Evolutionary conservation across 257 asterid species (phyloP), one percentile per base, ranked within the genome.

Genomic region (Jaltomata sinuosa): DNA sequence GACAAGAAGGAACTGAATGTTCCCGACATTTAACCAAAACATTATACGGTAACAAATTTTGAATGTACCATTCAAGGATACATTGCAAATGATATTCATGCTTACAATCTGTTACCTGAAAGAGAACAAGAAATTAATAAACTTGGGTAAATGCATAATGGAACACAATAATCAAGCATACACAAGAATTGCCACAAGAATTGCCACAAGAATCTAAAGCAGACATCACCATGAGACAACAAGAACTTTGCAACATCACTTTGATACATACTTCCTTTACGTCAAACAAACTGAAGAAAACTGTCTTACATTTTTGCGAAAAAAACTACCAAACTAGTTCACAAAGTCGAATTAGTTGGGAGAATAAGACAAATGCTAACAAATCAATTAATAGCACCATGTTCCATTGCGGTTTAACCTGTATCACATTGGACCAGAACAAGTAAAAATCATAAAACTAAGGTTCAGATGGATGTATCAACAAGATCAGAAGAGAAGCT

Each of bases 11-110:
- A 69, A 71, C 53, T 29, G 80, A 62, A 22, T 52, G 42, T 59
- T 53, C 62, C 84, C 25, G 2, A 72, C 52, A 38, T 78, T 67
- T 31, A 64, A 61, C 71, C 59, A 82, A 36, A 50, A 69, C 21
- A 61, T 40, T 34, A 71, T 49, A 76, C 64, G 57, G 74, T 80
- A 25, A 54, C 38, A 49, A 81, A 55, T 29, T 42, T 61, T 29
- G 38, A 78, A 81, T 89, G 10, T 86, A 93, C 96, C 97, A 93
- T 84, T 92, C 97, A 86, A 92, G 91, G 84, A 93, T 92, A 82
- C 97, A 93, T 65, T 93, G 97, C 84, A 93, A 86, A 89, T 93
- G 97, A 90, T 92, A 92, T 87, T 92, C 94, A 62, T 93, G 85
- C 61, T 67, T 83, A 49, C 85, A 83, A 64, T 65, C 78, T 69